These are phyloP conservation scores for Mortierella alpina DNA, from an alignment of 192 early-diverging fungal species.

Conservation along the genomic window DNA sequence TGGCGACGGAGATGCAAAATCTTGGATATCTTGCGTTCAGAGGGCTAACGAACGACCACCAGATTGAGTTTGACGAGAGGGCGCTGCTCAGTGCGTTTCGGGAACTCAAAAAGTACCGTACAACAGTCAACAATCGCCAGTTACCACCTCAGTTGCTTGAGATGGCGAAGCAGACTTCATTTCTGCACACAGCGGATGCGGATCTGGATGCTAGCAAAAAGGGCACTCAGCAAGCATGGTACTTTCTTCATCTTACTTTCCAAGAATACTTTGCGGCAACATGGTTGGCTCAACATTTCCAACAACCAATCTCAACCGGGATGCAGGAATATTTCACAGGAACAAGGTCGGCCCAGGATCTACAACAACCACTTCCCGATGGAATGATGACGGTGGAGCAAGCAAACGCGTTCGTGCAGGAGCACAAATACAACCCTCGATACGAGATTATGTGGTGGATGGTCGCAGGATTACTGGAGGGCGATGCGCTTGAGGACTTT, in stretches of 20 bases:
- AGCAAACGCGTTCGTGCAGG: no score
- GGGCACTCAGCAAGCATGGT: neutral
- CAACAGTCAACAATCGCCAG: neutral
- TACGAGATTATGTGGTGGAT: no score
- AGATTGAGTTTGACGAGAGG: conserved; percentile 4
- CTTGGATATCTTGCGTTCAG: conserved; percentile 19
- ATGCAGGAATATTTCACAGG: no score
- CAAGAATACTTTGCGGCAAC: conserved; percentile 20
- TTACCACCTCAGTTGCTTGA: neutral
- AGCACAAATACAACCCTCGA: no score
- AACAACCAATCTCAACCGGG: no score
- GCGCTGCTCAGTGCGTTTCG: neutral
- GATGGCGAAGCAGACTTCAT: conserved; percentile 5
- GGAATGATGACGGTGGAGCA: no score
- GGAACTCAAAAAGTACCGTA: neutral
- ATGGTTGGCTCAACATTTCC: neutral
- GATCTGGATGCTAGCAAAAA: conserved; percentile 1
- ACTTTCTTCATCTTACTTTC: conserved; percentile 14
- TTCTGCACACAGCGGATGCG: conserved; percentile 7
- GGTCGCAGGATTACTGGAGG: no score
- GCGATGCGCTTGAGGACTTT: no score
- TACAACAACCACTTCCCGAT: no score
- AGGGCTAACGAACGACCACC: conserved; percentile 1
- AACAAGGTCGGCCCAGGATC: no score
- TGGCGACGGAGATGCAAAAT: conserved; percentile 2